A percentile compares a stretch with the other conserved stretches of the same genome.
Conservation (phyloP, 495 filamentous ascomycete species). For the Bacidia gigantensis region DNA sequence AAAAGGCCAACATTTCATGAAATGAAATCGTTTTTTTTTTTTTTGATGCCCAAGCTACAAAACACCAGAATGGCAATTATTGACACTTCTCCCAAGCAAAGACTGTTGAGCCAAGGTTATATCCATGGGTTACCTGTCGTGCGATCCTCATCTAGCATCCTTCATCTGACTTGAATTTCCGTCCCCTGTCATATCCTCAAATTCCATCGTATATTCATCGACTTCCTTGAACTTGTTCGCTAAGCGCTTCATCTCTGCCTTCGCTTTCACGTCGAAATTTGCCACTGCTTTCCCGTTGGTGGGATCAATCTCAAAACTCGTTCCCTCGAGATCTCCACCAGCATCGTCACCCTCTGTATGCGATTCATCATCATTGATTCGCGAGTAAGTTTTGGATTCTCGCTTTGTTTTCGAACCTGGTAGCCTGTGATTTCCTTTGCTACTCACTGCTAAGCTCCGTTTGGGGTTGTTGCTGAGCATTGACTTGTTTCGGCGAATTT, state of each 20-base stretch:
- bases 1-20: too few species aligned
- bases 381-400: slow-evolving; percentile 11
- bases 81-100: neutral
- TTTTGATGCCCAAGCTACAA: too few species aligned
- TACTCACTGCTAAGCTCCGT: neutral
- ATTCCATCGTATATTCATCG: slow-evolving; percentile 48
- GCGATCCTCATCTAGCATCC: slow-evolving; percentile 24
- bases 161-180: slow-evolving; percentile 22
- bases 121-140: too few species aligned
- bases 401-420: neutral
- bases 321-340: neutral
- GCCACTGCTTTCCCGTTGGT: neutral
- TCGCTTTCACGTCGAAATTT: slow-evolving; percentile 4
- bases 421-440: slow-evolving; percentile 1
- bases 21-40: too few species aligned
- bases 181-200: slow-evolving; percentile 40
- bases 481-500: slow-evolving; percentile 6
- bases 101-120: neutral
- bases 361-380: slow-evolving; percentile 7
- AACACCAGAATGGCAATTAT: too few species aligned
- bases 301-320: neutral
- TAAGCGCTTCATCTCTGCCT: slow-evolving; percentile 17
- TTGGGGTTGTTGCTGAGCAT: neutral
- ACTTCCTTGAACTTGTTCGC: slow-evolving; percentile 42
- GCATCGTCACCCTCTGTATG: neutral